Evolutionary conservation across 176 grass and related monocot species (phyloP).

Genomic region (Rhipidocladum racemiflorum): DNA sequence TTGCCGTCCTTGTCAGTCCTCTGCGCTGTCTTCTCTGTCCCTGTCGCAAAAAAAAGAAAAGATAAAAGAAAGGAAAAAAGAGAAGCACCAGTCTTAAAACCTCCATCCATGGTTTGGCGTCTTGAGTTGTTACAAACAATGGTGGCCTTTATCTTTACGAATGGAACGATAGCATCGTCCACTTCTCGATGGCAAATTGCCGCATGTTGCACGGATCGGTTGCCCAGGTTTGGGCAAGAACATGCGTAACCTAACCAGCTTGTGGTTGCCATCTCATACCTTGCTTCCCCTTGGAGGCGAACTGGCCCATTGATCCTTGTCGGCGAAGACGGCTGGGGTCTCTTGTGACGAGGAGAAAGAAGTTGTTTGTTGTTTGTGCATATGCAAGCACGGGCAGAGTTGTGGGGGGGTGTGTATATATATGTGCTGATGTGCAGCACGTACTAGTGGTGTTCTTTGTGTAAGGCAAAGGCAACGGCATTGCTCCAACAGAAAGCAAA

Average conservation of each 20-base stretch:
- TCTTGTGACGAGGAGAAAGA: background rate
- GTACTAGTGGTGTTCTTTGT: conserved; percentile 22
- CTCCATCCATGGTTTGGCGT: too few species aligned
- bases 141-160: background rate
- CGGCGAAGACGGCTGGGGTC: background rate
- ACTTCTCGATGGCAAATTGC: background rate
- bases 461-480: conserved; percentile 34
- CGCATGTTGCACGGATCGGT: background rate
- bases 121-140: background rate
- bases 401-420: background rate
- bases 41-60: background rate
- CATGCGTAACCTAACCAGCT: background rate
- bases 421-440: background rate
- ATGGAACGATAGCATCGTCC: background rate
- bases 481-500: conserved; percentile 57
- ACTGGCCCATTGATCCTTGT: conserved; percentile 35
- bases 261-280: conserved; percentile 1
- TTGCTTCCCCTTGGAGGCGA: conserved; percentile 35
- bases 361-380: background rate
- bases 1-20: background rate
- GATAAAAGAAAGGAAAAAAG: too few species aligned
- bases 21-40: background rate
- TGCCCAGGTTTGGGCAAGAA: background rate
- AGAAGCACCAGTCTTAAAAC: background rate
- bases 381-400: background rate